A percentile compares a stretch with the other conserved stretches of the same genome.
Conservation (phyloP, 306 rosid species). For the Sechiopsis laciniata region DNA sequence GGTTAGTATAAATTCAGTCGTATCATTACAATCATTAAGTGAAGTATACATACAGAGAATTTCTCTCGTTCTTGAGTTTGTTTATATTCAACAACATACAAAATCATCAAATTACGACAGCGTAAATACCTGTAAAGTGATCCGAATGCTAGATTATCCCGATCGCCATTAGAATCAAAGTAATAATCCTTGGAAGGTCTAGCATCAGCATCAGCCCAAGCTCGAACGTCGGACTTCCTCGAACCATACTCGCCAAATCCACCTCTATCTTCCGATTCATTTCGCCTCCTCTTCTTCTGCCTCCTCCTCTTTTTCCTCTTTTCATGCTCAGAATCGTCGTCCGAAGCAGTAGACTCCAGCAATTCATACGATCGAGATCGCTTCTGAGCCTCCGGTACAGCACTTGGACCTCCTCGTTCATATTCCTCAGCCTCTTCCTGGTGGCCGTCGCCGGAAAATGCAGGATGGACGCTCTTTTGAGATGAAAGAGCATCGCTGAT, state of each 20-base stretch:
- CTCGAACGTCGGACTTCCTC: constrained; percentile 63
- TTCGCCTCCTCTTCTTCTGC: constrained; percentile 50
- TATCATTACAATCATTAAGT: no score
- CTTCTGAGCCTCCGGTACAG: no score
- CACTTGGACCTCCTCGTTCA: constrained; percentile 16
- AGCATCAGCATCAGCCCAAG: constrained; percentile 61
- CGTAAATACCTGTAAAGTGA: constrained; percentile 55
- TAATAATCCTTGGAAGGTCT: constrained; percentile 57
- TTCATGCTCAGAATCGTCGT: constrained; percentile 24
- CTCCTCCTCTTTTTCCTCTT: constrained; percentile 29
- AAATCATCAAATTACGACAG: neutral
- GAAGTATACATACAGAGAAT: no score
- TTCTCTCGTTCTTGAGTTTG: no score
- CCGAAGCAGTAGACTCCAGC: constrained; percentile 71
- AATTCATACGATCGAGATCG: constrained; percentile 22
- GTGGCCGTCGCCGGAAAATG: constrained; percentile 9
- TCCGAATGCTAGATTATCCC: constrained; percentile 71
- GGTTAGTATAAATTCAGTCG: no score
- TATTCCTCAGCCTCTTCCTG: constrained; percentile 25
- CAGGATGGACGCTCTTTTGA: constrained; percentile 27
- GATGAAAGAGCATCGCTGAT: constrained; percentile 37
- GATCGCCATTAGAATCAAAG: constrained; percentile 75
- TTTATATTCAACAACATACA: neutral
- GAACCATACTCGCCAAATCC: constrained; percentile 43
- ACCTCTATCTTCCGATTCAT: constrained; percentile 35